phyloP scores from a whole-genome alignment of 805 yeast genomes.

The Lipomyces chichibuensis region DNA sequence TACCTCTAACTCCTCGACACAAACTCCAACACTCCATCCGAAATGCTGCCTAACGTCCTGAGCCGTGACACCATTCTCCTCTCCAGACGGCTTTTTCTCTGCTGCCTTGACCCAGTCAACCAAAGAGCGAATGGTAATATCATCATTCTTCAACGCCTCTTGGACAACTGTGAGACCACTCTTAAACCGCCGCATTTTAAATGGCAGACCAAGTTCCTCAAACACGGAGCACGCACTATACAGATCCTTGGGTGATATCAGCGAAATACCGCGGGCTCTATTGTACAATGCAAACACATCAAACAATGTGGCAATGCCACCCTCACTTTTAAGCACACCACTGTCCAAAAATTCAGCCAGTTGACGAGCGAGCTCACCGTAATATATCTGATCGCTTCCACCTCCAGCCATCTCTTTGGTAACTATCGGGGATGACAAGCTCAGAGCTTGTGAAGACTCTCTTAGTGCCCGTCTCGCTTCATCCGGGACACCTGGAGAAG shows the following conservation, averaged over 20 bases:
- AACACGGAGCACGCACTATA: slow-evolving; percentile 62
- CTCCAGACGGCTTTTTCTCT: neutral
- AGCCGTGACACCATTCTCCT: slow-evolving; percentile 42
- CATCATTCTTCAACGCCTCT: slow-evolving; percentile 46
- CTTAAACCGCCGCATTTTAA: slow-evolving; percentile 49
- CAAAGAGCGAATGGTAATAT: slow-evolving; percentile 41
- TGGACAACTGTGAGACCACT: slow-evolving; percentile 50
- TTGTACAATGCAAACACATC: slow-evolving; percentile 69
- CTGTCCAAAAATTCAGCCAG: slow-evolving; percentile 67
- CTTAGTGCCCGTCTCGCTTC: slow-evolving; percentile 46
- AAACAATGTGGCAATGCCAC: slow-evolving; percentile 62
- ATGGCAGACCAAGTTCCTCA: slow-evolving; percentile 60
- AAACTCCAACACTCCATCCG: slow-evolving; percentile 65
- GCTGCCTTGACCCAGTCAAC: slow-evolving; percentile 18
- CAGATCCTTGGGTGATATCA: slow-evolving; percentile 72
- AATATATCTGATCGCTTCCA: slow-evolving; percentile 40
- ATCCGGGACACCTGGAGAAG: slow-evolving; percentile 44
- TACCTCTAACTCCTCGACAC: slow-evolving; percentile 61
- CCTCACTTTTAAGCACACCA: slow-evolving; percentile 53
- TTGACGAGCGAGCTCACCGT: slow-evolving; percentile 72
- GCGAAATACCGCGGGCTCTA: slow-evolving; percentile 63
- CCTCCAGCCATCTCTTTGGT: slow-evolving; percentile 47
- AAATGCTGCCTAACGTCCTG: slow-evolving; percentile 31
- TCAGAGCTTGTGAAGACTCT: slow-evolving; percentile 43
- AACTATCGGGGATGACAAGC: slow-evolving; percentile 42